These are phyloP conservation scores for Oryza officinalis DNA, from an alignment of 176 grass and related monocot genomes.

Conservation along the genomic window DNA sequence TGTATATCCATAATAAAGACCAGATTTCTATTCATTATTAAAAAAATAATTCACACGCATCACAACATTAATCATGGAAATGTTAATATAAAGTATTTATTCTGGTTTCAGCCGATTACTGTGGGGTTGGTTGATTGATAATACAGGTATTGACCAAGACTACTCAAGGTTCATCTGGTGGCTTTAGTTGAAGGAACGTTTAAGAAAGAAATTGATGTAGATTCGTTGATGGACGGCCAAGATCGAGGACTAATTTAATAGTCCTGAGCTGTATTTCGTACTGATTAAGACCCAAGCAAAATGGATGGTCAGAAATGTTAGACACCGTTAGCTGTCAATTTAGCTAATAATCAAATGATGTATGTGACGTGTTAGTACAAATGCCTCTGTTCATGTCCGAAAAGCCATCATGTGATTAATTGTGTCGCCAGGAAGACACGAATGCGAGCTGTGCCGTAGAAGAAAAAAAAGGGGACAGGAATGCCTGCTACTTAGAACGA, in stretches of 20 bases:
- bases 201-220: background rate
- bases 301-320: background rate
- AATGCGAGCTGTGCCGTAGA: no score
- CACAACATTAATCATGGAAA: no score
- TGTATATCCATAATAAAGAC: no score
- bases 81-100: background rate
- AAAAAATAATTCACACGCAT: no score
- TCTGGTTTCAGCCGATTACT: background rate
- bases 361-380: background rate
- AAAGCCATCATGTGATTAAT: background rate
- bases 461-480: no score
- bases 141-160: background rate
- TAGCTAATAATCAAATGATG: background rate
- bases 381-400: no score
- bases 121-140: background rate
- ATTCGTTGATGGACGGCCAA: background rate
- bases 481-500: no score
- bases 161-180: background rate
- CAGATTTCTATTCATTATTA: no score
- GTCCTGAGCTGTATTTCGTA: background rate
- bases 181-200: background rate
- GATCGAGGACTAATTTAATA: background rate
- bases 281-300: background rate
- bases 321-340: background rate
- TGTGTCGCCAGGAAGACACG: background rate